Base-by-base conservation (phyloP, 208 protist species). In the Kentomonas sorsogonicus region DNA sequence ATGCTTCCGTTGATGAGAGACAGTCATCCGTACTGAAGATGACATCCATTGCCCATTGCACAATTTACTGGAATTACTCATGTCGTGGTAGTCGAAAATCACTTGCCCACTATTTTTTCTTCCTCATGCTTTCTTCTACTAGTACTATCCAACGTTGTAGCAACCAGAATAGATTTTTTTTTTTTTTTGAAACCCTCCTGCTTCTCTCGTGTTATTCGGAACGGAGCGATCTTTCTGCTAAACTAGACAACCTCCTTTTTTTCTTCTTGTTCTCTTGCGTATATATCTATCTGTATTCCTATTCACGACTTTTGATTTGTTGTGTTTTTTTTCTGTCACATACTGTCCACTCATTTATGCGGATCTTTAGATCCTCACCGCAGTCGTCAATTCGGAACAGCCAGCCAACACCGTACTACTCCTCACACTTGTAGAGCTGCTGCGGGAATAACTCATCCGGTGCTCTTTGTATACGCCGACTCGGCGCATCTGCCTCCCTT, bases 261-360 rank as follows among this genome's bases (percentile, higher is more conserved):
- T n/a, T n/a, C n/a, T n/a, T n/a, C n/a, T 20, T 29, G 4, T 58
- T 57, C 25, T 33, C 5, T 31, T 51, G 15, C 10, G 2, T 26
- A 26, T 58, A 13, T 59, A 31, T 43, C 31, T 48, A 26, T 59
- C n/a, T n/a, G n/a, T n/a, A n/a, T n/a, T n/a, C n/a, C n/a, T n/a
- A n/a, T n/a, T n/a, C n/a, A n/a, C n/a, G n/a, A n/a, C n/a, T n/a
- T n/a, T n/a, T n/a, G n/a, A n/a, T n/a, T n/a, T n/a, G n/a, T n/a
- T n/a, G n/a, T n/a, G n/a, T n/a, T n/a, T n/a, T n/a, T n/a, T n/a
- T n/a, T n/a, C n/a, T n/a, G n/a, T n/a, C n/a, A n/a, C n/a, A n/a
- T n/a, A n/a, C n/a, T n/a, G n/a, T n/a, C n/a, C n/a, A n/a, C n/a
- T n/a, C n/a, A n/a, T n/a, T n/a, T n/a, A n/a, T n/a, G n/a, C n/a